A percentile compares a stretch with the other conserved stretches of the same genome.
Evolutionary conservation across 352 stramenopile species (phyloP).

Genomic region (Pythium phragmitis): DNA sequence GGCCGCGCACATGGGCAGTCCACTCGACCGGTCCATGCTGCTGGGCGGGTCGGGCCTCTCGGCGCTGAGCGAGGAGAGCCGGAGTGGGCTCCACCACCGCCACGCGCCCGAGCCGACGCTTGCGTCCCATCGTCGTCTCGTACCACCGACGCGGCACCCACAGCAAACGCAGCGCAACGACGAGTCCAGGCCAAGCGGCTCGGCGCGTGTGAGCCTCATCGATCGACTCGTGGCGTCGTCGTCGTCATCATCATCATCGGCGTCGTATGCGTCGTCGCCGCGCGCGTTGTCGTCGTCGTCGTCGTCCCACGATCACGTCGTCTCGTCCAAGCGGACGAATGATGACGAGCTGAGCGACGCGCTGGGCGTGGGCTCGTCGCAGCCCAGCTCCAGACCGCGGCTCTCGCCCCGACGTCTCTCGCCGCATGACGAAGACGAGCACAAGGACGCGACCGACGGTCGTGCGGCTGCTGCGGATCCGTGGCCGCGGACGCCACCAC

Average conservation of each 20-base stretch:
- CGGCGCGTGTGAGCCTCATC: slow-evolving; percentile 8
- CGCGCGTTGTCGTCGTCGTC: slow-evolving; percentile 17
- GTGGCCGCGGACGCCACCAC: slow-evolving; percentile 3
- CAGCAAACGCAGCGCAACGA: neutral
- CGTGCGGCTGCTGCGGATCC: slow-evolving; percentile 3
- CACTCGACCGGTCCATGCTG: slow-evolving; percentile 56
- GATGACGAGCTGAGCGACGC: slow-evolving; percentile 66
- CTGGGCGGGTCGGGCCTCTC: slow-evolving; percentile 44
- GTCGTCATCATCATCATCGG: slow-evolving; percentile 25
- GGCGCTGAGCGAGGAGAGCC: slow-evolving; percentile 23
- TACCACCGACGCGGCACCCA: neutral
- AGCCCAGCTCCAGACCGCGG: neutral
- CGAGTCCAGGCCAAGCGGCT: neutral
- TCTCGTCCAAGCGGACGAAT: slow-evolving; percentile 13
- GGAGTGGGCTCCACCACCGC: neutral
- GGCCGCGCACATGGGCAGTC: slow-evolving; percentile 19
- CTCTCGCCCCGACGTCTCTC: slow-evolving; percentile 14
- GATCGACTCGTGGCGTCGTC: slow-evolving; percentile 29
- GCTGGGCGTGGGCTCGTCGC: slow-evolving; percentile 35
- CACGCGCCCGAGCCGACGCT: neutral
- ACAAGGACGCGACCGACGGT: slow-evolving; percentile 6
- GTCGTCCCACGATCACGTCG: slow-evolving; percentile 4
- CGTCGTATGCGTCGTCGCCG: slow-evolving; percentile 16
- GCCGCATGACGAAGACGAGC: slow-evolving; percentile 19
- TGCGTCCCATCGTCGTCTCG: neutral